phyloP scores from a whole-genome alignment of 1,284 basidiomycete genomes.

The Wallemia mellicola region DNA sequence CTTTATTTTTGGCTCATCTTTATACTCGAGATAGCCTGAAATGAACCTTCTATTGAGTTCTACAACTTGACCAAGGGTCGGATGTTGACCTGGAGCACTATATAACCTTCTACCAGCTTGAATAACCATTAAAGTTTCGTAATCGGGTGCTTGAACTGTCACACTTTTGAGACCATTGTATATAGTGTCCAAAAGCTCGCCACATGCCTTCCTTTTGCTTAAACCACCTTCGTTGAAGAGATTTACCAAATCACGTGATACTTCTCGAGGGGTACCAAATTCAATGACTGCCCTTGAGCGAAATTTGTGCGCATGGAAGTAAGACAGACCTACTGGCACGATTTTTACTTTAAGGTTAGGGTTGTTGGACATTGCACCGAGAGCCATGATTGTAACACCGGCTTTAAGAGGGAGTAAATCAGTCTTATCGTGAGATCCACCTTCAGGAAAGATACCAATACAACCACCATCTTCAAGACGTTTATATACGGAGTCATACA shows the following conservation, averaged over 20 bases:
- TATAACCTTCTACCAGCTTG: conserved; percentile 88
- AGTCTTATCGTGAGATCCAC: conserved; percentile 89
- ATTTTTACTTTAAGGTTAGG: conserved; percentile 64
- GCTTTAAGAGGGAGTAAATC: conserved; percentile 84
- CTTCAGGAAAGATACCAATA: conserved; percentile 91
- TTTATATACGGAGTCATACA: conserved; percentile 83
- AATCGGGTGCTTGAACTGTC: conserved; percentile 83
- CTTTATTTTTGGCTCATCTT: conserved; percentile 70
- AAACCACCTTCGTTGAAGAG: conserved; percentile 72
- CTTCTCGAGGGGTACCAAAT: conserved; percentile 72
- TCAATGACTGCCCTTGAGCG: conserved; percentile 86
- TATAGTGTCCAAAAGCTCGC: conserved; percentile 64
- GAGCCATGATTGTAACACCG: conserved; percentile 87
- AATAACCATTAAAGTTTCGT: conserved; percentile 93
- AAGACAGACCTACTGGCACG: conserved; percentile 75
- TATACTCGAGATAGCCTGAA: conserved; percentile 70
- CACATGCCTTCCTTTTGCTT: conserved; percentile 69
- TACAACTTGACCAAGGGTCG: conserved; percentile 84
- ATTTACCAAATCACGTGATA: conserved; percentile 52
- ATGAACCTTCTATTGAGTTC: conserved; percentile 85
- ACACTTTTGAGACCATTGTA: conserved; percentile 94
- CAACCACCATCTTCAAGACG: conserved; percentile 58
- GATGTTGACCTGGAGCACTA: conserved; percentile 74
- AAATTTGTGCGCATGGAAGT: conserved; percentile 86
- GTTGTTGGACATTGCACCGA: conserved; percentile 80